A percentile compares a stretch with the other conserved stretches of the same genome.
These are phyloP conservation scores for Colletotrichum nymphaeae DNA, from an alignment of 2,329 filamentous ascomycete species.

Conservation along the genomic window DNA sequence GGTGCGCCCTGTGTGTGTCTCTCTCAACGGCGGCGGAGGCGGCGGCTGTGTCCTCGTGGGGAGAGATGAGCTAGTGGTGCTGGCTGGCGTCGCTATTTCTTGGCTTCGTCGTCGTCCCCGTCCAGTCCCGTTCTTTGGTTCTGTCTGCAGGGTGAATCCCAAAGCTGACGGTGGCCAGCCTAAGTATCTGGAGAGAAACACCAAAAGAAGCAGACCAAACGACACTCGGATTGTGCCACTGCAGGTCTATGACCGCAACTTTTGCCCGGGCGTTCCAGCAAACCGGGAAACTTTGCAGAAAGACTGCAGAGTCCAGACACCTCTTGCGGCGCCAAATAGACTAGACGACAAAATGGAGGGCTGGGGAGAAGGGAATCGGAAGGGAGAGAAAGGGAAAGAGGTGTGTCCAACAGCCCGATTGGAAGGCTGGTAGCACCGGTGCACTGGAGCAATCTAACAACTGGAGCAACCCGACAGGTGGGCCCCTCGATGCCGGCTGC, in stretches of 20 bases:
- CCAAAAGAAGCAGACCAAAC: not conserved
- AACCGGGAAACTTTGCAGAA: constrained; percentile 25
- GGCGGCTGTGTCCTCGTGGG: constrained; percentile 33
- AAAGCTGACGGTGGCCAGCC: not conserved
- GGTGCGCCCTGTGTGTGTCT: constrained; percentile 2
- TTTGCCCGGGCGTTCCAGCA: constrained; percentile 26
- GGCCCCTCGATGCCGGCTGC: constrained; percentile 1
- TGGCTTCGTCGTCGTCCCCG: not conserved
- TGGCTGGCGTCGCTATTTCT: constrained; percentile 4
- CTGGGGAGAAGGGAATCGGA: not conserved
- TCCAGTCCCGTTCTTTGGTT: not conserved
- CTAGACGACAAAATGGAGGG: not conserved
- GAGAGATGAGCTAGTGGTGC: constrained; percentile 21
- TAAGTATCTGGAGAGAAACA: not conserved
- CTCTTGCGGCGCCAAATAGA: not conserved
- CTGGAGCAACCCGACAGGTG: not conserved
- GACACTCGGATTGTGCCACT: not conserved
- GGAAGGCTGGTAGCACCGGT: constrained; percentile 3
- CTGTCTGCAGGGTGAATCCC: not conserved
- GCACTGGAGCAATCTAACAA: constrained; percentile 22
- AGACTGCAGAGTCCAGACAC: not conserved
- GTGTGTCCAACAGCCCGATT: constrained; percentile 11
- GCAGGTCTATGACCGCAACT: not conserved
- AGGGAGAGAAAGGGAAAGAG: constrained; percentile 2
- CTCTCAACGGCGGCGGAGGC: constrained; percentile 31